phyloP scores from a whole-genome alignment of 2,329 filamentous ascomycete species.

The Botrytis byssoidea region DNA sequence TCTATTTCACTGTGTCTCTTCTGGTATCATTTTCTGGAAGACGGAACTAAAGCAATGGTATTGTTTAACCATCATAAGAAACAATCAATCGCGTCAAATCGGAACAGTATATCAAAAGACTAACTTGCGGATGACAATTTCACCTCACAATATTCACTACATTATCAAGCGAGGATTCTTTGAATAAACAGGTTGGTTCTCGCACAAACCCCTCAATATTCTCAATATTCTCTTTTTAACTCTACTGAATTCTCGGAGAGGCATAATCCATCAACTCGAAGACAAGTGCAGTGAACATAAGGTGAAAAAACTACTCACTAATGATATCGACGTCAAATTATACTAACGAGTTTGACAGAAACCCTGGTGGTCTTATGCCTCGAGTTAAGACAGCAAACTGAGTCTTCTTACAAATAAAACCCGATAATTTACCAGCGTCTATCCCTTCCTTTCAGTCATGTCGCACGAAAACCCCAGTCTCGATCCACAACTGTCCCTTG shows the following conservation, averaged over 20 bases:
- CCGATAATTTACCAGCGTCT: background rate
- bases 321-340: too few species aligned
- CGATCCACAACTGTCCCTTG: background rate
- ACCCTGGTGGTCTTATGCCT: background rate
- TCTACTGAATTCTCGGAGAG: background rate
- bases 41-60: background rate
- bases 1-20: background rate
- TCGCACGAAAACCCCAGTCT: background rate
- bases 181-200: background rate
- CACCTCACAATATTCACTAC: background rate
- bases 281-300: background rate
- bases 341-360: background rate
- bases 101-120: background rate
- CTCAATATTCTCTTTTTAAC: background rate
- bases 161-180: background rate
- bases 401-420: background rate
- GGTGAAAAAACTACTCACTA: background rate
- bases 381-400: background rate
- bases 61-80: background rate
- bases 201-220: background rate
- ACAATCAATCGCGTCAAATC: background rate
- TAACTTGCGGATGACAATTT: background rate
- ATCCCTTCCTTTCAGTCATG: background rate
- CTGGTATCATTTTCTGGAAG: fast-evolving
- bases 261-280: background rate